Evolutionary conservation across 2,329 filamentous ascomycete genomes (phyloP), one percentile per base, ranked within the genome.

Genomic region (Penicillium fuscoglaucum): DNA sequence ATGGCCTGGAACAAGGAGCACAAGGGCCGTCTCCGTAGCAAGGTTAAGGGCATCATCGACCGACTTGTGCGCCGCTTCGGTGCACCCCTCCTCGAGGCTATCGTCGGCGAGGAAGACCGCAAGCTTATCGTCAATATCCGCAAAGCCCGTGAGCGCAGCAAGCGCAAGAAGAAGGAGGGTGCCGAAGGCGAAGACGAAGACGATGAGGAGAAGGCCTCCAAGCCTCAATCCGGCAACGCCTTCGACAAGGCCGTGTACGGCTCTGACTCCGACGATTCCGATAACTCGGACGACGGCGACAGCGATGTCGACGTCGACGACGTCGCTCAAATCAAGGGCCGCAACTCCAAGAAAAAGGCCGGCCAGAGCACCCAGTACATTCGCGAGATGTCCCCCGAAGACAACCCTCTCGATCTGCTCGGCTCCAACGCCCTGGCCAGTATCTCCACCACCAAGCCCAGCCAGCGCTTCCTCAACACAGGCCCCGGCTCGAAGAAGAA

Each of bases 1-100:
- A 91, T 98, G 82, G 87, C 93, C 43, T 99, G 95, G 93, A 93
- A 90, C 72, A 91, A 97, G 75, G 95, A 99, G 77, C 96, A 99
- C 81, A 98, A 98, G 80, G 92, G 92, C 13, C 92, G 96, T 73
- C 95, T 99, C 80, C 91, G 93, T 70, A 88, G 90, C 50, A 99
- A 98, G 81, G 93, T 99, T 66, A 98, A 97, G 85, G 93, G 97
- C 72, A 98, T 99, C 63, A 80, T 99, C 17, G 95, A 99, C 78
- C 87, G 95, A 52, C 91, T 97, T 84, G 89, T 98, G 24, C 87
- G 93, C 48, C 87, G 93, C 57, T 98, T 97, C 71, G 93, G 95
- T 48, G 89, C 90, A 46, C 89, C 93, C 2, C 77, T 86, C 31
- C 85, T 99, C 13, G 90, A 95, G 76, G 85, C 85, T 64, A 82